Percentiles rank a stretch among this genome's conserved stretches.
Conservation (phyloP, 805 yeast genomes). For the Yamadazyma endophytica region DNA sequence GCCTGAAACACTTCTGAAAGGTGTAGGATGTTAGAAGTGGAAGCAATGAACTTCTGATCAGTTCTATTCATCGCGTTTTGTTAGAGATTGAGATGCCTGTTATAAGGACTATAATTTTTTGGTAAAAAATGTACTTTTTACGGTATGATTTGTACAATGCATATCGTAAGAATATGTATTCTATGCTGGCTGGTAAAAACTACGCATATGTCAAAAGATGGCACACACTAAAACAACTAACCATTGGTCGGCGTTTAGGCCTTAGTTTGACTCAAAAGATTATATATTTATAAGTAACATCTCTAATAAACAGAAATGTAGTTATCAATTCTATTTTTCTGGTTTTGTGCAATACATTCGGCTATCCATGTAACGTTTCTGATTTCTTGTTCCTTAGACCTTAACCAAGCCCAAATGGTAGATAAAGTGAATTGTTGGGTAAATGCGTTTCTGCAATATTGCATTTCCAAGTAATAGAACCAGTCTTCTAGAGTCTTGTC, state of each 20-base stretch:
- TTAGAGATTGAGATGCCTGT: too few species aligned
- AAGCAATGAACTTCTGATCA: constrained; percentile 34
- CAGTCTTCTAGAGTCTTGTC: constrained; percentile 83
- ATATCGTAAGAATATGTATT: too few species aligned
- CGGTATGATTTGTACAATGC: too few species aligned
- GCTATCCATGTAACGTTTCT: constrained; percentile 99
- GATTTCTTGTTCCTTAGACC: constrained; percentile 93
- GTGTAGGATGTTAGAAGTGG: constrained; percentile 35
- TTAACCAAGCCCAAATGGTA: constrained; percentile 95
- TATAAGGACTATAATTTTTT: too few species aligned
- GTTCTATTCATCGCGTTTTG: too few species aligned
- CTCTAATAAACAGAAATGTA: constrained; percentile 78
- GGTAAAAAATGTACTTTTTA: too few species aligned
- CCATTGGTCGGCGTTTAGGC: neutral
- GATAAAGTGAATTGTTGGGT: constrained; percentile 93
- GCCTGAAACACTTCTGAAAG: constrained; percentile 33
- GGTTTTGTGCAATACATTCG: constrained; percentile 98
- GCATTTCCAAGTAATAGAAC: constrained; percentile 90
- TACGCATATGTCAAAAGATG: too few species aligned
- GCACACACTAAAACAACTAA: too few species aligned
- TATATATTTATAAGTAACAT: too few species aligned
- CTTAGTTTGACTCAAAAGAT: too few species aligned
- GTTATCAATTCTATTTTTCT: constrained; percentile 87
- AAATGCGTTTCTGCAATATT: constrained; percentile 84
- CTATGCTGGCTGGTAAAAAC: too few species aligned